Evolutionary conservation across 164 flowering plant genomes (phyloP).

Genomic region (Vitis rotundifolia): DNA sequence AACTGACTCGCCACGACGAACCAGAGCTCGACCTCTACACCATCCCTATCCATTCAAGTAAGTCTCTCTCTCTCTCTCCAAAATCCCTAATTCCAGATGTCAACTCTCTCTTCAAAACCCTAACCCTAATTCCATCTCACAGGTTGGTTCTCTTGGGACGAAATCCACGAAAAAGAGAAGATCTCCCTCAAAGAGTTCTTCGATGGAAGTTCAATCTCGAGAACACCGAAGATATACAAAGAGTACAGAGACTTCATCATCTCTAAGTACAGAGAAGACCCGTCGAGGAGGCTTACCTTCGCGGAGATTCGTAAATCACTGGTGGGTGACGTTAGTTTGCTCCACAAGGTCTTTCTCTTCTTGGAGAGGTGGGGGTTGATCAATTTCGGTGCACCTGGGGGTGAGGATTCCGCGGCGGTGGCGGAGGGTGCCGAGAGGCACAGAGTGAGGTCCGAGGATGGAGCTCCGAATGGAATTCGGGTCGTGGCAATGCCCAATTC

Average conservation of each 20-base stretch:
- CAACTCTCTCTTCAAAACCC: background rate
- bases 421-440: conserved; percentile 27
- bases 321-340: conserved; percentile 73
- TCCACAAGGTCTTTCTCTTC: conserved; percentile 66
- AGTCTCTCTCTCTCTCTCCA: conserved; percentile 14
- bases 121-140: conserved; percentile 8
- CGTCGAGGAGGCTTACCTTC: conserved; percentile 64
- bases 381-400: conserved; percentile 46
- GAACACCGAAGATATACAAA: conserved; percentile 76
- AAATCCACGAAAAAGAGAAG: conserved; percentile 77
- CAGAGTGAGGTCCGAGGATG: conserved; percentile 67
- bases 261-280: conserved; percentile 81
- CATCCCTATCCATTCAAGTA: conserved; percentile 72
- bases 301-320: conserved; percentile 77
- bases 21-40: conserved; percentile 75
- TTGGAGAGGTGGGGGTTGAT: conserved; percentile 88
- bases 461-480: conserved; percentile 73
- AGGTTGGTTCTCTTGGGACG: conserved; percentile 93
- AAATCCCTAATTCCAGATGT: background rate
- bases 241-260: conserved; percentile 91
- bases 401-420: conserved; percentile 1
- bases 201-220: conserved; percentile 63
- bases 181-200: conserved; percentile 64
- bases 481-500: conserved; percentile 69
- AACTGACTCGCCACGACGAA: conserved; percentile 38